Percentiles rank a stretch among this genome's conserved stretches.
These are phyloP conservation scores for Magnaporthiopsis incrustans DNA, from an alignment of 2,329 filamentous ascomycete species.

Conservation along the genomic window DNA sequence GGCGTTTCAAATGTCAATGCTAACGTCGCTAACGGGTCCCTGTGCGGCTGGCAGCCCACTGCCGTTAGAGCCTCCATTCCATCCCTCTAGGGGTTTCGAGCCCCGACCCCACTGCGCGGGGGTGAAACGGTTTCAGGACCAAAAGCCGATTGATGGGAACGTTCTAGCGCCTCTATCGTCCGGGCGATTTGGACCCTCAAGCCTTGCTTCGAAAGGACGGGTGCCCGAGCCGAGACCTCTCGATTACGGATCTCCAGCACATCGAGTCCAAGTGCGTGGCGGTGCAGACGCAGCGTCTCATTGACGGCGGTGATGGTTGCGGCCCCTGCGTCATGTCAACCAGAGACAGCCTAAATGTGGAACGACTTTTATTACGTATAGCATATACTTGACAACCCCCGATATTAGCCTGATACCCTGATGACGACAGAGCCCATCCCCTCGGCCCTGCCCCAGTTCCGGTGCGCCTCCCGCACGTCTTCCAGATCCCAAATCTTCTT, in stretches of 20 bases:
- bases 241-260: not conserved
- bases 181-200: too few species aligned
- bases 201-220: too few species aligned
- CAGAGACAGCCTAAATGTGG: too few species aligned
- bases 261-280: not conserved
- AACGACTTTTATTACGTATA: not conserved
- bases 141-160: not conserved
- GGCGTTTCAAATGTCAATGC: not conserved
- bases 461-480: slow-evolving; percentile 29
- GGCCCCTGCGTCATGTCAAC: too few species aligned
- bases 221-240: too few species aligned
- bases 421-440: slow-evolving; percentile 30
- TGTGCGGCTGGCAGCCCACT: too few species aligned
- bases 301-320: too few species aligned
- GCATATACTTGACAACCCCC: not conserved
- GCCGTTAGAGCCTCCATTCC: not conserved
- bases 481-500: slow-evolving; percentile 33
- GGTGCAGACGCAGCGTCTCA: too few species aligned
- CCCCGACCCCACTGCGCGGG: not conserved
- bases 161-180: not conserved
- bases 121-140: not conserved
- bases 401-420: not conserved
- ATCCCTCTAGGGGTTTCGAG: not conserved
- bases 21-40: not conserved
- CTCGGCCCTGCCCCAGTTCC: slow-evolving; percentile 24